Evolutionary conservation across 208 protist genomes (phyloP), one percentile per base, ranked within the genome.

Genomic region (Borovskyia barvae): DNA sequence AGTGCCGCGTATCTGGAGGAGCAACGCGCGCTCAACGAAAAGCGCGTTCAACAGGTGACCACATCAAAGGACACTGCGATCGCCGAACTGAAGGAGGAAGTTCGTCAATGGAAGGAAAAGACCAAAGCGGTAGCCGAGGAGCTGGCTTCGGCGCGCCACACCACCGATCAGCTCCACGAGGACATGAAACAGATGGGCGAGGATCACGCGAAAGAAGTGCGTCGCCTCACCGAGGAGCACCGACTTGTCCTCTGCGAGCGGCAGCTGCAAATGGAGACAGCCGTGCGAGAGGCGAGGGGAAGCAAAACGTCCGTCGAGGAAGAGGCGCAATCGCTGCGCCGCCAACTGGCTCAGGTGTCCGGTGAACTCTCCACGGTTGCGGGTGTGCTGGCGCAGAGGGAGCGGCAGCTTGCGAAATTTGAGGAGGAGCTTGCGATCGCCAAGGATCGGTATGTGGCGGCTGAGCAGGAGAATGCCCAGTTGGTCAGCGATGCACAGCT

Each of bases 331-430:
- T 80, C 76, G 20, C 70, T 95, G 12, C 76, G 70, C 3, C 81
- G 80, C n/a, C 84, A 95, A 62, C 52, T 84, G 17, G 17, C 70
- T 19, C 77, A 85, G 57, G 64, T 81, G 20, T 72, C 75, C 0
- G 79, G 85, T 43, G 85, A 92, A 50, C 72, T 89, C 12, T 81
- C 82, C 32, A 86, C 79, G 19, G 70, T 88, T 3, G 74, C 75
- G 2, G 69, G 75, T 24, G 72, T 87, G 15, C 66, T 93, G 20
- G 77, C 75, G 6, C 83, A 90, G 65, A 79, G 85, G 2, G 85
- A 95, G 32, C 75, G 80, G 22, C 72, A 87, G 30, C 61, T 86
- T 7, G 50, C 47, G 1, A 45, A 73, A 22, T 17, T 70, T 19
- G 79, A 90, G 41, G 67, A 71, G 32, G 73, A 84, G 43, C 45